phyloP scores from a whole-genome alignment of 2,329 filamentous ascomycete species.

The Fusarium tanahbumbuense region DNA sequence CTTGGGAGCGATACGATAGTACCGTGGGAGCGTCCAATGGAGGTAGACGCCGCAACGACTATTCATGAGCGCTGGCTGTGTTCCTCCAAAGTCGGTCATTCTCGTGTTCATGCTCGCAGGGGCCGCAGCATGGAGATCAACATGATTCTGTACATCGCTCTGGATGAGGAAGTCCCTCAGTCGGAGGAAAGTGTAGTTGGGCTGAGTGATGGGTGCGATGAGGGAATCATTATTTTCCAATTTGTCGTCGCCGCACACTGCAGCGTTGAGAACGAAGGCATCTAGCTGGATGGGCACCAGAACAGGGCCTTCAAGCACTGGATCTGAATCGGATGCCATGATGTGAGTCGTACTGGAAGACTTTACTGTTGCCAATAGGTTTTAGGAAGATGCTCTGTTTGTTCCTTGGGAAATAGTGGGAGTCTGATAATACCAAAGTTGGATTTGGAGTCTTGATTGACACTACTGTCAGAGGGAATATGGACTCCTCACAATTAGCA shows the following conservation, averaged over 20 bases:
- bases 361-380: neutral
- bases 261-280: neutral
- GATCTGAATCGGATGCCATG: neutral
- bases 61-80: neutral
- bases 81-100: neutral
- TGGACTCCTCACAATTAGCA: neutral
- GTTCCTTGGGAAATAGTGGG: neutral
- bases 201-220: neutral
- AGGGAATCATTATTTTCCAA: neutral
- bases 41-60: neutral
- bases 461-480: neutral
- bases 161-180: neutral
- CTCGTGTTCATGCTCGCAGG: neutral
- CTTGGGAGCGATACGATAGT: neutral
- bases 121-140: neutral
- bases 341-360: neutral
- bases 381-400: neutral
- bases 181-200: constrained; percentile 1
- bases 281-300: neutral
- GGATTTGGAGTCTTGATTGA: neutral
- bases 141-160: neutral
- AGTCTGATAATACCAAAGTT: neutral
- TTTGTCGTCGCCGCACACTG: neutral
- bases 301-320: neutral
- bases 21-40: neutral